Percentiles rank a stretch among this genome's conserved stretches.
Evolutionary conservation across 1,284 basidiomycete species (phyloP).

Genomic region (Cryptococcus depauperatus): DNA sequence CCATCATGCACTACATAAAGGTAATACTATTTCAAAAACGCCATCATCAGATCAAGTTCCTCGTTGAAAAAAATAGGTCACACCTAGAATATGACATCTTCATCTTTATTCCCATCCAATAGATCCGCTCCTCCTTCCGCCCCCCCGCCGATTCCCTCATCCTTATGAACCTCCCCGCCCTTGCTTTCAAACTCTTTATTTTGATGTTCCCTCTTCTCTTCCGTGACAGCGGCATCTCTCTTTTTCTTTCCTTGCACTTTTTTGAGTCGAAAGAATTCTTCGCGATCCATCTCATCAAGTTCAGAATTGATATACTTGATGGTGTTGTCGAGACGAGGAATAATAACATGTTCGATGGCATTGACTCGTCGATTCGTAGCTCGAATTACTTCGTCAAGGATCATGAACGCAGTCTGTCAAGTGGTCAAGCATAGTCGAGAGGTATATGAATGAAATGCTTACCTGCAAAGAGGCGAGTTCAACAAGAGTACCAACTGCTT

Average conservation of each 20-base stretch:
- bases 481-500: constrained; percentile 92
- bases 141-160: constrained; percentile 43
- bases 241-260: constrained; percentile 98
- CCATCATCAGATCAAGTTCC: too few species aligned
- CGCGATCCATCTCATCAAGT: constrained; percentile 93
- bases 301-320: constrained; percentile 97
- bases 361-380: constrained; percentile 98
- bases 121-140: constrained; percentile 52
- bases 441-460: constrained; percentile 5
- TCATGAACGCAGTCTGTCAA: constrained; percentile 88
- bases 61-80: too few species aligned
- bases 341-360: constrained; percentile 96
- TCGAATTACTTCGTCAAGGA: constrained; percentile 96
- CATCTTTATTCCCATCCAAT: constrained; percentile 68
- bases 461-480: constrained; percentile 82
- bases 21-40: too few species aligned
- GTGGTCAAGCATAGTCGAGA: neutral
- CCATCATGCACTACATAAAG: too few species aligned
- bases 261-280: constrained; percentile 94
- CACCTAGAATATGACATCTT: constrained; percentile 76
- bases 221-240: constrained; percentile 51
- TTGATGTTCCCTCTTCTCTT: constrained; percentile 21
- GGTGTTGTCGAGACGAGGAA: constrained; percentile 92
- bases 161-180: constrained; percentile 42
- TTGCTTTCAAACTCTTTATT: constrained; percentile 28